Evolutionary conservation across 441 rosid species (phyloP), one percentile per base, ranked within the genome.

Genomic region (Kokia cookei): DNA sequence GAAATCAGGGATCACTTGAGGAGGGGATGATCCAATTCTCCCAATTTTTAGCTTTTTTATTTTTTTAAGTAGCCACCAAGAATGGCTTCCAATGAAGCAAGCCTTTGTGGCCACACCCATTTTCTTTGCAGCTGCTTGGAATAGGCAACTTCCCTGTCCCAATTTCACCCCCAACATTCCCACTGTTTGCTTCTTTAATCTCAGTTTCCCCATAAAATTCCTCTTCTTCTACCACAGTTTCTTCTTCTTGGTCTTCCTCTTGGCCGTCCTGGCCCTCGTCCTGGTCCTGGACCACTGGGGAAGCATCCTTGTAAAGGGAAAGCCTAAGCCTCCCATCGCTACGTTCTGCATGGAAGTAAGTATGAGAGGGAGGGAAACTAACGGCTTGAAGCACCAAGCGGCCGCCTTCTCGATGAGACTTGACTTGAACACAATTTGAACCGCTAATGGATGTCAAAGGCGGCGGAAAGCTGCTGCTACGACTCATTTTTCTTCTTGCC

Each of bases 301-400:
- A 11, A 12, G 48, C 8, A 26, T 83, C 79, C 58, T 67, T 55
- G 6, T 79, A 57, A 65, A 88, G 54, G 42, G 65, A 77, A 43
- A 90, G 83, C 80, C 80, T 83, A 37, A 90, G 90, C 79, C 91
- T 79, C 48, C 95, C 95, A 7, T 76, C 83, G 47, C 80, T 76
- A 62, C 95, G 86, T 77, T 90, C 86, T 24, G 85, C 83, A 11
- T 76, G 83, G 58, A 90, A 89, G 54, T 74, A 76, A 40, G 64
- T 62, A 72, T 37, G 73, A 32, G 77, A 26, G 63, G 78, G 63
- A 1, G 76, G 68, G 55, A 74, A 76, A 13, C 65, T 62, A 35
- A 87, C 84, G 2, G 91, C 91, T 79, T 85, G 76, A 71, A 90
- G 75, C 55, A 90, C 79, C 45, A 89, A 81, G 64, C 91, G 82